Conservation (phyloP, 2,329 filamentous ascomycete species). For the Akanthomyces dipterigenus region DNA sequence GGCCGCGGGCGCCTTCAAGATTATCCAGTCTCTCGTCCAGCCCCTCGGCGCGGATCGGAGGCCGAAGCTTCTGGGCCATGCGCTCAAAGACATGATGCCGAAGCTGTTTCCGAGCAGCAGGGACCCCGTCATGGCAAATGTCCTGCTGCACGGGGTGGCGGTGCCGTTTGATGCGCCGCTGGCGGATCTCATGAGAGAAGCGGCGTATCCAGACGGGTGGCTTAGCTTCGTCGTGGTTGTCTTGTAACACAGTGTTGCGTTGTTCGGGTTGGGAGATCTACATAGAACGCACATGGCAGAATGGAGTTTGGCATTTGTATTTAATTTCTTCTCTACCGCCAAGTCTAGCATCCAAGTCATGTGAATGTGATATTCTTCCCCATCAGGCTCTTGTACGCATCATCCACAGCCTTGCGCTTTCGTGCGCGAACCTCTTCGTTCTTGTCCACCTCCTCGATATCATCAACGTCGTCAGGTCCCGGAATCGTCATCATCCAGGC, state of each 20-base stretch:
- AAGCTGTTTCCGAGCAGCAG: conserved; percentile 79
- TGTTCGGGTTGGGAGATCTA: neutral
- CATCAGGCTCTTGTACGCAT: conserved; percentile 73
- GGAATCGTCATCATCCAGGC: conserved; percentile 62
- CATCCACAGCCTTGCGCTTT: conserved; percentile 73
- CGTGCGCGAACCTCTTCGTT: conserved; percentile 43
- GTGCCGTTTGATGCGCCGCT: conserved; percentile 75
- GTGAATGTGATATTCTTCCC: conserved; percentile 62
- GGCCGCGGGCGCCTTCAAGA: conserved; percentile 51
- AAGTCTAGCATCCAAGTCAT: conserved; percentile 14
- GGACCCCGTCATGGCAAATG: conserved; percentile 76
- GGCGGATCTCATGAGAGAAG: conserved; percentile 74
- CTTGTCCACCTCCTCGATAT: conserved; percentile 34
- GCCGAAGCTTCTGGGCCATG: conserved; percentile 61
- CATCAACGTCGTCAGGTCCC: conserved; percentile 43
- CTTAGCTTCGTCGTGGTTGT: conserved; percentile 74
- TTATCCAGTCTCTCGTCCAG: conserved; percentile 70
- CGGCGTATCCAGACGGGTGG: conserved; percentile 90
- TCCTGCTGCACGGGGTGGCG: conserved; percentile 76
- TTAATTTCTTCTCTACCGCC: too few relatives aligned
- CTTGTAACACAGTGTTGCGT: conserved; percentile 33
- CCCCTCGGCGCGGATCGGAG: conserved; percentile 29
- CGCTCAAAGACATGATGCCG: conserved; percentile 69
- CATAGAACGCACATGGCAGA: neutral
- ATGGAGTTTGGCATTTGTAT: neutral